A percentile compares a stretch with the other conserved stretches of the same genome.
These are phyloP conservation scores for Didymella segeticola DNA, from an alignment of 2,329 filamentous ascomycete species.

Conservation along the genomic window DNA sequence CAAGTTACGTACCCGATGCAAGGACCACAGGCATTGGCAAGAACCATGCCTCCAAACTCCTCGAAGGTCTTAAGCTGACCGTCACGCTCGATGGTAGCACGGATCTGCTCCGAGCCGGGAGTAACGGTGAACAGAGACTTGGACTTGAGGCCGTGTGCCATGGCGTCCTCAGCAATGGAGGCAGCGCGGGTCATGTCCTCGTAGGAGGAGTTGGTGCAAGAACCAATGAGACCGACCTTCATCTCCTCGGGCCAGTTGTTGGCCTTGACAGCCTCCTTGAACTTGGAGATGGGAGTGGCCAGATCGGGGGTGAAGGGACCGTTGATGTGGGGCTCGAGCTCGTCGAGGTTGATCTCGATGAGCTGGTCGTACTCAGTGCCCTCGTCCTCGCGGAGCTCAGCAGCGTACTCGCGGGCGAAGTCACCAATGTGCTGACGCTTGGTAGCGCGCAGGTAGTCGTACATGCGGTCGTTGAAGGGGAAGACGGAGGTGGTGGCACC, in stretches of 20 bases:
- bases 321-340: constrained; percentile 98
- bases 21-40: constrained; percentile 87
- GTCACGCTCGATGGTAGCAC: constrained; percentile 83
- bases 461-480: constrained; percentile 98
- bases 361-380: constrained; percentile 94
- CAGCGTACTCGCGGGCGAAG: constrained; percentile 82
- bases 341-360: constrained; percentile 92
- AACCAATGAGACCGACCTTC: constrained; percentile 96
- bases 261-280: constrained; percentile 89
- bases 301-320: constrained; percentile 98
- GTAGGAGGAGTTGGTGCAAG: constrained; percentile 92
- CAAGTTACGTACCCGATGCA: constrained; percentile 50
- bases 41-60: constrained; percentile 91
- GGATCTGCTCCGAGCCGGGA: constrained; percentile 95
- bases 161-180: constrained; percentile 88
- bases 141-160: constrained; percentile 91
- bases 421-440: constrained; percentile 91
- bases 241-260: constrained; percentile 97
- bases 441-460: constrained; percentile 91
- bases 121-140: constrained; percentile 95
- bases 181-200: constrained; percentile 94
- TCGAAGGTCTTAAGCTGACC: constrained; percentile 94
- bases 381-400: constrained; percentile 86
- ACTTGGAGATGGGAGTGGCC: constrained; percentile 96
- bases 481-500: constrained; percentile 92